phyloP scores from a whole-genome alignment of 306 rosid genomes.

The Rubus idaeus region DNA sequence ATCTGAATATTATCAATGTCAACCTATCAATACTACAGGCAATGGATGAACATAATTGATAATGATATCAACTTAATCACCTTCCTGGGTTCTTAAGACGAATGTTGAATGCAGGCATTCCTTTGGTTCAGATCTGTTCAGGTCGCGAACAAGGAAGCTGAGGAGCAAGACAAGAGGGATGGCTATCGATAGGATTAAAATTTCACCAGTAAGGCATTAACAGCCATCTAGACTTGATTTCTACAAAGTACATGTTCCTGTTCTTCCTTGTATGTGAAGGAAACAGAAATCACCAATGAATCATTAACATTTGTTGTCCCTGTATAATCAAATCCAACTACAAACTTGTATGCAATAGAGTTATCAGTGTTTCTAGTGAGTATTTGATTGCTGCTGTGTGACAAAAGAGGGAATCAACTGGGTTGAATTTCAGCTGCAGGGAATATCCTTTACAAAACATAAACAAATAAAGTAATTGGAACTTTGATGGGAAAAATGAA shows the following conservation, averaged over 20 bases:
- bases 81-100: constrained; percentile 14
- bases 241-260: not conserved
- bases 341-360: not conserved
- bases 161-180: constrained; percentile 92
- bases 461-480: too few relatives aligned
- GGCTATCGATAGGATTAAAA: constrained; percentile 53
- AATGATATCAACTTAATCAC: not conserved
- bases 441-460: not conserved
- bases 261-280: not conserved
- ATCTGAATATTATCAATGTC: not conserved
- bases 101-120: constrained; percentile 55
- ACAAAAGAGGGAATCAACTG: not conserved
- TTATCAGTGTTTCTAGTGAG: not conserved
- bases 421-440: not conserved
- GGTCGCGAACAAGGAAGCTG: constrained; percentile 93
- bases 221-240: not conserved
- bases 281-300: not conserved
- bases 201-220: not conserved
- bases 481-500: not conserved
- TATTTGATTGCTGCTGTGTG: not conserved
- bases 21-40: not conserved
- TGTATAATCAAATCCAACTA: not conserved
- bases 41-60: not conserved
- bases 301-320: constrained; percentile 10
- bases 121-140: constrained; percentile 90